Percentiles rank a stretch among this genome's conserved stretches.
These are phyloP conservation scores for Rheum nobile DNA, from an alignment of 148 eudicot species.

Conservation along the genomic window DNA sequence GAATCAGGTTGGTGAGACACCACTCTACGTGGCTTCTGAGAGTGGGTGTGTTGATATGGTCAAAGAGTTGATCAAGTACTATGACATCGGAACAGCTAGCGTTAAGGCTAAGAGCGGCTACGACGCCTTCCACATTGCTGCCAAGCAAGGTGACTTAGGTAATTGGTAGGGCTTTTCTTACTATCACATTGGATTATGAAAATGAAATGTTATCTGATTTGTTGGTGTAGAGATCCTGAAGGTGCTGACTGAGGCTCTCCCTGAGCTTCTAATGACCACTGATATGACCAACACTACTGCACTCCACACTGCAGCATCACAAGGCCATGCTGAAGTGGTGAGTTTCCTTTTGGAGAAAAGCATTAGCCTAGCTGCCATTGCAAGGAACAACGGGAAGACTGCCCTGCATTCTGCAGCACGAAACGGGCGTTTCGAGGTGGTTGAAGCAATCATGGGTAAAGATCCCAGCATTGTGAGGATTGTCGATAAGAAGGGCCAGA, in stretches of 20 bases:
- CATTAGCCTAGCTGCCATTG: conserved; percentile 30
- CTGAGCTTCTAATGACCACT: conserved; percentile 35
- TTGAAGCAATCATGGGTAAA: conserved; percentile 33
- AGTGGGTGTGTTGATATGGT: conserved; percentile 32
- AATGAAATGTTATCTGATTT: neutral
- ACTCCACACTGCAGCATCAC: conserved; percentile 35
- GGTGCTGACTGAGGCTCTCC: conserved; percentile 34
- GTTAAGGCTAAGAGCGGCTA: conserved; percentile 39
- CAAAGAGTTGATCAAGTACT: conserved; percentile 29
- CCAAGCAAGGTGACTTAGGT: conserved; percentile 49
- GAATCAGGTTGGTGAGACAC: conserved; percentile 43
- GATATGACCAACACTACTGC: conserved; percentile 46
- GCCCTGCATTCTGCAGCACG: conserved; percentile 47
- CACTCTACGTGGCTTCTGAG: conserved; percentile 46
- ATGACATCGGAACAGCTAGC: conserved; percentile 32
- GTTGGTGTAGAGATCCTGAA: conserved; percentile 32
- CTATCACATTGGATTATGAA: too few species aligned
- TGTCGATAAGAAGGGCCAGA: conserved; percentile 49
- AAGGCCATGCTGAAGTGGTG: conserved; percentile 41
- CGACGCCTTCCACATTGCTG: conserved; percentile 51
- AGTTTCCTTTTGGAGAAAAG: conserved; percentile 34
- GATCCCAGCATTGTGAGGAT: conserved; percentile 24
- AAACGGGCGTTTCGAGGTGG: conserved; percentile 42
- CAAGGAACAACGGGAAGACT: conserved; percentile 35
- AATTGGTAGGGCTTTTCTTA: too few species aligned